phyloP scores from a whole-genome alignment of 495 filamentous ascomycete genomes.

The Podospora didyma region DNA sequence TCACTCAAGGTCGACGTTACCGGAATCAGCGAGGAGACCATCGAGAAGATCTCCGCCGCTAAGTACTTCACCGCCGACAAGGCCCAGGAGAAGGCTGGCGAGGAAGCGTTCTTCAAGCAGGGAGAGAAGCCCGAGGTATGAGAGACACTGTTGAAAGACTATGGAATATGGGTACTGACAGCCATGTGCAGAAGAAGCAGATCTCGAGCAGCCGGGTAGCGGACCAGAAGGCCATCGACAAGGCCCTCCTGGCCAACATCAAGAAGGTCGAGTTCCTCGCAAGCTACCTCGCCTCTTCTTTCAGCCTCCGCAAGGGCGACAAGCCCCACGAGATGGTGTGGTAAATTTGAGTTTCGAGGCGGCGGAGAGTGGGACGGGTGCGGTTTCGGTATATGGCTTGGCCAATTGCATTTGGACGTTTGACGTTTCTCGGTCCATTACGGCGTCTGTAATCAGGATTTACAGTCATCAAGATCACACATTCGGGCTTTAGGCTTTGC shows the following conservation, averaged over 20 bases:
- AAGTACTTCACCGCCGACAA: slow-evolving; percentile 97
- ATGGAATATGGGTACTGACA: slow-evolving; percentile 22
- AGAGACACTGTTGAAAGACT: slow-evolving; percentile 12
- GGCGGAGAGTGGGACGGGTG: slow-evolving; percentile 31
- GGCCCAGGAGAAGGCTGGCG: slow-evolving; percentile 79
- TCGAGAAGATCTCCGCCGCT: slow-evolving; percentile 77
- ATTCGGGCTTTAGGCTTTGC: slow-evolving; percentile 32
- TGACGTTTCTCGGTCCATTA: slow-evolving; percentile 53
- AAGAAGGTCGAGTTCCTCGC: slow-evolving; percentile 91
- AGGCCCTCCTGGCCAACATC: slow-evolving; percentile 82
- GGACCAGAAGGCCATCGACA: slow-evolving; percentile 98
- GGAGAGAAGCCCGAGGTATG: slow-evolving; percentile 94
- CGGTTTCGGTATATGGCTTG: slow-evolving; percentile 48
- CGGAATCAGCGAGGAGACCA: slow-evolving; percentile 73
- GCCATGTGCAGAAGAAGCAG: slow-evolving; percentile 80
- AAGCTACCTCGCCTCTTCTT: slow-evolving; percentile 85
- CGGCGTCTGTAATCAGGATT: slow-evolving; percentile 58
- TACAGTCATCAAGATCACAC: slow-evolving; percentile 48
- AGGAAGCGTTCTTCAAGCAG: slow-evolving; percentile 98
- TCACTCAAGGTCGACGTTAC: slow-evolving; percentile 81
- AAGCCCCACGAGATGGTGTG: slow-evolving; percentile 97
- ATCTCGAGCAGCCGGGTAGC: slow-evolving; percentile 80
- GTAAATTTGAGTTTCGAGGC: slow-evolving; percentile 45
- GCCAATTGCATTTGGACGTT: slow-evolving; percentile 56
- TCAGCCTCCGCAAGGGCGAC: slow-evolving; percentile 97